Conservation (phyloP, 2,329 filamentous ascomycete genomes). For the Aspergillus fructus region DNA sequence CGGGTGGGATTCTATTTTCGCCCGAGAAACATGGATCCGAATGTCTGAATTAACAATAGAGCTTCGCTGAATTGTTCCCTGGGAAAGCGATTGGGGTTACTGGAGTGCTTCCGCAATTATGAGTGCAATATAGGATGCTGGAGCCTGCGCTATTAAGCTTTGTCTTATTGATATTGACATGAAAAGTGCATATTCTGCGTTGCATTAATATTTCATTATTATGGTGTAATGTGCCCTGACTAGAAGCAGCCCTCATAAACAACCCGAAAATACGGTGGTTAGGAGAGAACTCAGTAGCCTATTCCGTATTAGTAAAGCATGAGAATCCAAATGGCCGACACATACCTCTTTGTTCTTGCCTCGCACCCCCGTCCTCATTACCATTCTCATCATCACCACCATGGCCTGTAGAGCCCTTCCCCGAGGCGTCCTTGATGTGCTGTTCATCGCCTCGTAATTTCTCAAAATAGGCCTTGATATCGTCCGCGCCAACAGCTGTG, state of each 20-base stretch:
- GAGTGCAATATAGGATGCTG: background rate
- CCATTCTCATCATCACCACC: slow-evolving; percentile 30
- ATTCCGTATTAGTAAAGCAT: background rate
- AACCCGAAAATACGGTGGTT: background rate
- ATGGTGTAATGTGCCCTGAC: background rate
- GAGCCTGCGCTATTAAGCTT: too few species aligned
- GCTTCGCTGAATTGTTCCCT: background rate
- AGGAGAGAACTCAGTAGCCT: slow-evolving; percentile 5
- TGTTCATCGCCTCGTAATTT: slow-evolving; percentile 85
- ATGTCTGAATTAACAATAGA: background rate
- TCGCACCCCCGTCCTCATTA: slow-evolving; percentile 32
- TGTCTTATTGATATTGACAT: background rate
- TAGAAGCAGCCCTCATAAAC: background rate
- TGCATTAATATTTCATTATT: background rate
- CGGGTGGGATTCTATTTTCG: too few species aligned
- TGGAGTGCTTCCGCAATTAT: background rate
- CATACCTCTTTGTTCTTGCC: slow-evolving; percentile 50
- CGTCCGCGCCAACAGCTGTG: slow-evolving; percentile 82
- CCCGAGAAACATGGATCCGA: too few species aligned
- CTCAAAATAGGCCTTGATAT: slow-evolving; percentile 96
- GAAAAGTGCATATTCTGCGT: background rate
- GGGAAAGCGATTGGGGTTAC: background rate
- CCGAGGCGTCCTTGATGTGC: slow-evolving; percentile 64
- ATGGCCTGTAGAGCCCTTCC: slow-evolving; percentile 46
- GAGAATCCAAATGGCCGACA: slow-evolving; percentile 3